Evolutionary conservation across 1,139 yeast genomes (phyloP), one percentile per base, ranked within the genome.

Genomic region (Pichia sp.): DNA sequence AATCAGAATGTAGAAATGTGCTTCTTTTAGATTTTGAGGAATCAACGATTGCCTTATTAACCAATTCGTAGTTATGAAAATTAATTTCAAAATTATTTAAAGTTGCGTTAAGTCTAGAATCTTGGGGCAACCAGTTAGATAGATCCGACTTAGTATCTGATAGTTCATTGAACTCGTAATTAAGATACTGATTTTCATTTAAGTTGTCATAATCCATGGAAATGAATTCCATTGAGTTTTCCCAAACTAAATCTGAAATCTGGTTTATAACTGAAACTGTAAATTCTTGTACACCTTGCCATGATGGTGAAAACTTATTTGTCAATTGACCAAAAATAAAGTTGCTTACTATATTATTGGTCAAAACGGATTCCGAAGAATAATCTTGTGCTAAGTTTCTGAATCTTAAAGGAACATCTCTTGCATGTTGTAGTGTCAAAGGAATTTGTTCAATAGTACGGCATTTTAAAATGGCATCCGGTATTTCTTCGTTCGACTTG

Each of bases 241-340:
- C 59, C 95, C 96, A 90, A 1, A 85, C 69, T 5, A 67, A 49
- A 0, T 63, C 62, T 5, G 72, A 69, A 44, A 74, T 67, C 43
- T 70, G 71, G 10, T 64, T 67, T 10, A 68, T 63, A 8, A 82
- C 62, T 6, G 61, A 57, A 0, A 81, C 77, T 8, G 85, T 57
- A 5, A 75, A 72, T 50, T 82, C 92, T 46, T 72, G 67, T 3
- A 85, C 82, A 4, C 85, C 85, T 27, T 77, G 75, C 95, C 95
- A 87, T 31, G 83, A 72, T 2, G 98, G 98, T 49, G 87, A 85
- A 56, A 92, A 88, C 50, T 77, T 76, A 40, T 81, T 80, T 1
- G 88, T 72, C 42, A 90, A 65, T 50, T 85, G 69, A 29, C 97
- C 97, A 60, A 87, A 78, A 44, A 83, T 51, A 58, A 73, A 85